A percentile compares a stretch with the other conserved stretches of the same genome.
Conservation (phyloP, 768 basidiomycete genomes). For the Suillus decipiens region DNA sequence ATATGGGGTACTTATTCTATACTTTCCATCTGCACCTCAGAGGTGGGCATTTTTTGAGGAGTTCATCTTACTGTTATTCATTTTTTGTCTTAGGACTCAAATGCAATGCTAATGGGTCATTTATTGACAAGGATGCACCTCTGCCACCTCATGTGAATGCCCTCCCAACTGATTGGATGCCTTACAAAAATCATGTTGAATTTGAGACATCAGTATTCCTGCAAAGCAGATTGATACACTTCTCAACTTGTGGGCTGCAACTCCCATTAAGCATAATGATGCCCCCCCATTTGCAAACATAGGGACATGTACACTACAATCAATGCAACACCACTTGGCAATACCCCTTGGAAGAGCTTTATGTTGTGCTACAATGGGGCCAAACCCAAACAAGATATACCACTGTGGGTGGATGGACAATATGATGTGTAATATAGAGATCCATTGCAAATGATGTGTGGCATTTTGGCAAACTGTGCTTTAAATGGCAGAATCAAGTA, state of each 20-base stretch:
- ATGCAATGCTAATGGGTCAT: background rate
- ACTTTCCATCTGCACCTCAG: background rate
- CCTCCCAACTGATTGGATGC: conserved; percentile 20
- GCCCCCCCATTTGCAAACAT: too few species aligned
- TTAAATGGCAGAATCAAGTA: too few species aligned
- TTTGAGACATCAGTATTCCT: conserved; percentile 26
- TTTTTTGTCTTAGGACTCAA: background rate
- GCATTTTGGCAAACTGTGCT: too few species aligned
- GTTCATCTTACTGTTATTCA: background rate
- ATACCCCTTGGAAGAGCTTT: too few species aligned
- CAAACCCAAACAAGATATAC: too few species aligned
- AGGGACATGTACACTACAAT: too few species aligned
- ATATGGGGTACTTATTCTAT: background rate
- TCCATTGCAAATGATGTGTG: too few species aligned
- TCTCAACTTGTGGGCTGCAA: conserved; percentile 21
- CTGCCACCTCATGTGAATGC: background rate
- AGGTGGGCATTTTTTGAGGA: background rate
- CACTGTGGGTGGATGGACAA: too few species aligned
- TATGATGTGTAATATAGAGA: too few species aligned
- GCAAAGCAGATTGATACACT: conserved; percentile 21
- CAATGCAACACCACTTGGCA: too few species aligned
- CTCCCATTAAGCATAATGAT: conserved; percentile 3
- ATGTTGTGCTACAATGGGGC: too few species aligned
- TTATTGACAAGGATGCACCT: background rate
- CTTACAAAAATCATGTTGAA: conserved; percentile 14